Conservation (phyloP, 2,329 filamentous ascomycete genomes). For the Calonectria montana region DNA sequence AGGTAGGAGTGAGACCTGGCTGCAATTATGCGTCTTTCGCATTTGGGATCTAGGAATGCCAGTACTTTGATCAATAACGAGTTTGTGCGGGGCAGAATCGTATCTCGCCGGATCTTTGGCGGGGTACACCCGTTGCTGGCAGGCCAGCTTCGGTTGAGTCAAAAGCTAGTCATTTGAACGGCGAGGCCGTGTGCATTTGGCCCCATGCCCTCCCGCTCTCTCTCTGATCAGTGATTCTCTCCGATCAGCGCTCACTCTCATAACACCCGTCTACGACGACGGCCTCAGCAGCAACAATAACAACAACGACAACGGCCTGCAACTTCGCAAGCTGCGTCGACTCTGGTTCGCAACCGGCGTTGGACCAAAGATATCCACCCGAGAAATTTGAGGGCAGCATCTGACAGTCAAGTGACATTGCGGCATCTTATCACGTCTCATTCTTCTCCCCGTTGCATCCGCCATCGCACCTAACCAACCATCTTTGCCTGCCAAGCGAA, state of each 20-base stretch:
- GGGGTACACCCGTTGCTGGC: conserved; percentile 20
- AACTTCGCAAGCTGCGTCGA: not conserved
- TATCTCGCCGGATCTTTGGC: conserved; percentile 23
- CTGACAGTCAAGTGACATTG: conserved; percentile 6
- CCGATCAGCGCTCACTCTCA: not conserved
- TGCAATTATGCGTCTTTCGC: not conserved
- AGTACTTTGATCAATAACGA: not conserved
- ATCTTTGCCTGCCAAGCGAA: conserved; percentile 8
- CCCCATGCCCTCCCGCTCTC: not conserved
- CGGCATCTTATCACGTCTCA: not conserved
- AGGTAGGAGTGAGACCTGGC: no score
- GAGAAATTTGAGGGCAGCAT: not conserved
- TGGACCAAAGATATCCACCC: not conserved
- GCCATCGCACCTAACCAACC: not conserved
- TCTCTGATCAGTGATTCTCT: not conserved
- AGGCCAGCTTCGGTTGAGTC: conserved; percentile 22
- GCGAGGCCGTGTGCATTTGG: conserved; percentile 7
- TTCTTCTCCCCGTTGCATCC: conserved; percentile 5
- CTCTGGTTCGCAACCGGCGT: not conserved
- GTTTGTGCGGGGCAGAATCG: conserved; percentile 19
- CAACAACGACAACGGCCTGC: not conserved
- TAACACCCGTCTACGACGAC: not conserved
- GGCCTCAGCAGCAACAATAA: not conserved
- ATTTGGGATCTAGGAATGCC: not conserved
- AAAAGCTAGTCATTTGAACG: conserved; percentile 12